Evolutionary conservation across 495 filamentous ascomycete species (phyloP).

Genomic region (Penicillium ucsense): DNA sequence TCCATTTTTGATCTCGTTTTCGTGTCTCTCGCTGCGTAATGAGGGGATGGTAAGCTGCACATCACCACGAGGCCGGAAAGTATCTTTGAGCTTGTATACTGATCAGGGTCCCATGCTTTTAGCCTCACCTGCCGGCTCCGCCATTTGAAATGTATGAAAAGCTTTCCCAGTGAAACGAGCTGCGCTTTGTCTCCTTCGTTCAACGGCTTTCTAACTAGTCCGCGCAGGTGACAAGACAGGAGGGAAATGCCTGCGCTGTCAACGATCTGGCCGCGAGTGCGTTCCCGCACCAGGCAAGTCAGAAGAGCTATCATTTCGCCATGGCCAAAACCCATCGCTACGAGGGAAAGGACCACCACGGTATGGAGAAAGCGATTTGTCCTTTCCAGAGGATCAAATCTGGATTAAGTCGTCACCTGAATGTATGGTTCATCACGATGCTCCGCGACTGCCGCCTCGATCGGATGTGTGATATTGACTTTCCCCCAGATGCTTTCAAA

Average conservation of each 20-base stretch:
- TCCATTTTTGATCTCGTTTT: constrained; percentile 8
- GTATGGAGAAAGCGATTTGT: constrained; percentile 34
- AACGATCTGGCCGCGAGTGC: constrained; percentile 34
- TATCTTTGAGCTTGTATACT: no score
- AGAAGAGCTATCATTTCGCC: constrained; percentile 35
- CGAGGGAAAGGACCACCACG: constrained; percentile 30
- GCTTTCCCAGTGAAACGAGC: neutral
- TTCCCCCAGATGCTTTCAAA: constrained; percentile 25
- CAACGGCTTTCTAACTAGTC: neutral
- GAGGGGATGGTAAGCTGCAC: constrained; percentile 36
- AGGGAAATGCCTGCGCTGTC: constrained; percentile 32
- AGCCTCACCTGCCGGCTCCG: constrained; percentile 39
- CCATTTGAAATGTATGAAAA: constrained; percentile 34
- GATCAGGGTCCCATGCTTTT: neutral
- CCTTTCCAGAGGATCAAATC: constrained; percentile 31
- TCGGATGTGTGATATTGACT: neutral
- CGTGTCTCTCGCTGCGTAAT: constrained; percentile 23
- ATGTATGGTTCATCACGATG: constrained; percentile 11
- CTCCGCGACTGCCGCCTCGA: neutral
- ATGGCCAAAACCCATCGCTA: constrained; percentile 35
- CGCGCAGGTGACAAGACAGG: constrained; percentile 33
- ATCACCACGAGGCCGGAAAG: neutral
- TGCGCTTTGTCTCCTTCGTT: neutral
- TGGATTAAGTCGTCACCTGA: constrained; percentile 27
- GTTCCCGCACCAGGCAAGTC: constrained; percentile 30